These are phyloP conservation scores for Bipolaris victoriae DNA, from an alignment of 2,329 filamentous ascomycete species.

Conservation along the genomic window DNA sequence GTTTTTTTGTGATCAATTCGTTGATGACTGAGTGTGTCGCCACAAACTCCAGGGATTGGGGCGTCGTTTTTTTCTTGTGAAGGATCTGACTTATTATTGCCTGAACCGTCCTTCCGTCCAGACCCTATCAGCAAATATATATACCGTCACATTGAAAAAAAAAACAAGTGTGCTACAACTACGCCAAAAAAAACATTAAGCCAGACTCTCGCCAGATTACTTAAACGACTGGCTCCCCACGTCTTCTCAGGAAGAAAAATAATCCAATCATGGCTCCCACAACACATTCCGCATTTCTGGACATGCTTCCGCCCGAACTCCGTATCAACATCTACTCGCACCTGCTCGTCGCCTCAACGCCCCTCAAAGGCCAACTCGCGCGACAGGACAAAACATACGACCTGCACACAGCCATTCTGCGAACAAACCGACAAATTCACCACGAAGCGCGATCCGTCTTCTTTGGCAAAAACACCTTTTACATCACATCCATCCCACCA, in stretches of 20 bases:
- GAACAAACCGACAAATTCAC: conserved; percentile 49
- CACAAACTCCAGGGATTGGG: conserved; percentile 1
- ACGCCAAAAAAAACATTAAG: neutral
- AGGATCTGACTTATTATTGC: conserved; percentile 6
- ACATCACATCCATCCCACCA: conserved; percentile 27
- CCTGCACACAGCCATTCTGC: conserved; percentile 47
- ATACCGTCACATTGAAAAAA: neutral
- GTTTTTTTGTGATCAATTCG: neutral
- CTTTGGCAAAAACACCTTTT: conserved; percentile 51
- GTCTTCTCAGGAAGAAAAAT: neutral
- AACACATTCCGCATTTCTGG: conserved; percentile 29
- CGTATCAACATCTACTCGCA: conserved; percentile 39
- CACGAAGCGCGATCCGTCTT: conserved; percentile 51
- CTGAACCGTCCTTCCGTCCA: neutral
- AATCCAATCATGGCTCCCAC: conserved; percentile 7
- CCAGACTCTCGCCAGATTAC: neutral
- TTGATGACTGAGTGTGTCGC: neutral
- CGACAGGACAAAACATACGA: conserved; percentile 34
- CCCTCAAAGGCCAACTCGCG: conserved; percentile 30
- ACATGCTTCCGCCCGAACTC: conserved; percentile 39
- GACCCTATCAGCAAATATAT: neutral
- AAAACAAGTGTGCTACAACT: neutral
- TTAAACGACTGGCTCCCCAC: neutral
- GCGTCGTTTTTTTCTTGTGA: neutral
- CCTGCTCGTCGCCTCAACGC: conserved; percentile 28